phyloP scores from a whole-genome alignment of 345 rosid species.

The Chamaenerion angustifolium region DNA sequence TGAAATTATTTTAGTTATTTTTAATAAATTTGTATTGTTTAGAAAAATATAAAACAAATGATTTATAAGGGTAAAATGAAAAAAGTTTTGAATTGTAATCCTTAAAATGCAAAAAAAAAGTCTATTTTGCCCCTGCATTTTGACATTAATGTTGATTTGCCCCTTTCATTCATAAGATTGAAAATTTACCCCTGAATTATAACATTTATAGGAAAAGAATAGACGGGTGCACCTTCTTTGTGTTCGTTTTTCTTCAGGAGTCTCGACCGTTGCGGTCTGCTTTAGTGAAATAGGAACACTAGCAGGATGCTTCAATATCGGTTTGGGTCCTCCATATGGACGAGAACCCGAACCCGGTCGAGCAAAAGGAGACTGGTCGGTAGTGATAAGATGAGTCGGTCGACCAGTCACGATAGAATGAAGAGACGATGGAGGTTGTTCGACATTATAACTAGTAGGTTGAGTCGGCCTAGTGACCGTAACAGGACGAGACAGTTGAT shows the following conservation, averaged over 20 bases:
- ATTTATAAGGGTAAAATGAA: no score
- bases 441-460: background rate
- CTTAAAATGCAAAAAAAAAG: no score
- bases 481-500: slow-evolving; percentile 1
- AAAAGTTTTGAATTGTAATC: no score
- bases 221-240: slow-evolving; percentile 36
- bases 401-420: slow-evolving; percentile 8
- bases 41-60: no score
- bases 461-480: no score
- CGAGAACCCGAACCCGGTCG: slow-evolving; percentile 35
- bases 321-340: slow-evolving; percentile 26
- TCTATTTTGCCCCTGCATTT: no score
- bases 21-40: no score
- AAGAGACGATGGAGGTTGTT: slow-evolving; percentile 4
- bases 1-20: no score
- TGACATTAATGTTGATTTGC: no score
- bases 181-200: background rate
- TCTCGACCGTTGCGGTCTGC: slow-evolving; percentile 40
- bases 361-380: slow-evolving; percentile 24
- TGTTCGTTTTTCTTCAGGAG: slow-evolving; percentile 25
- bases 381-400: slow-evolving; percentile 24
- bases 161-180: no score
- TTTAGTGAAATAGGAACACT: slow-evolving; percentile 39
- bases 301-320: no score
- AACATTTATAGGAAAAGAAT: background rate